A percentile compares a stretch with the other conserved stretches of the same genome.
phyloP scores from a whole-genome alignment of 176 grass and related monocot species.

The Musa acuminata region DNA sequence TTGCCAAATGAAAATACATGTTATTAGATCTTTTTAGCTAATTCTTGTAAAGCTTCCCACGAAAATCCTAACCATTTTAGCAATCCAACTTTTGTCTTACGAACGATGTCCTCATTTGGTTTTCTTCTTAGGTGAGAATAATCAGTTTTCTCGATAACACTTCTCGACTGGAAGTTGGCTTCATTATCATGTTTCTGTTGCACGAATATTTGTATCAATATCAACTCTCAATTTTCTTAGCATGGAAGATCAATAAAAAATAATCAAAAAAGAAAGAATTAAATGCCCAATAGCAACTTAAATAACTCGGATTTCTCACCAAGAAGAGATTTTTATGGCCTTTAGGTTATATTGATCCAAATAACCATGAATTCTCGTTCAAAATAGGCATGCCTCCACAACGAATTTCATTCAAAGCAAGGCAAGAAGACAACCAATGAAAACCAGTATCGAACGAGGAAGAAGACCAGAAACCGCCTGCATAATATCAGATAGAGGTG shows the following conservation, averaged over 20 bases:
- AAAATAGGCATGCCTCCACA: not conserved
- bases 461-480: not conserved
- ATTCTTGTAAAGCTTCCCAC: no score
- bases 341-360: not conserved
- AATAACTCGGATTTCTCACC: not conserved
- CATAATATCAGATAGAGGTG: no score
- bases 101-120: not conserved
- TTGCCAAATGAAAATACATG: no score
- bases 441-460: not conserved
- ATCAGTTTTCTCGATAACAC: not conserved
- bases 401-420: no score
- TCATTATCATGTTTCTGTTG: no score
- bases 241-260: not conserved
- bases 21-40: no score
- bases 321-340: not conserved
- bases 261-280: not conserved
- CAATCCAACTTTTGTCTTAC: no score
- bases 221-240: no score
- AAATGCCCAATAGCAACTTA: not conserved
- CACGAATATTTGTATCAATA: no score
- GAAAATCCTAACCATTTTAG: no score
- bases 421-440: not conserved
- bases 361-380: not conserved
- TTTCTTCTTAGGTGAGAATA: not conserved
- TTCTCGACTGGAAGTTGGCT: no score